Base-by-base conservation (phyloP, 371 early-diverging fungal genomes). In the Amoeboradix gromovi region DNA sequence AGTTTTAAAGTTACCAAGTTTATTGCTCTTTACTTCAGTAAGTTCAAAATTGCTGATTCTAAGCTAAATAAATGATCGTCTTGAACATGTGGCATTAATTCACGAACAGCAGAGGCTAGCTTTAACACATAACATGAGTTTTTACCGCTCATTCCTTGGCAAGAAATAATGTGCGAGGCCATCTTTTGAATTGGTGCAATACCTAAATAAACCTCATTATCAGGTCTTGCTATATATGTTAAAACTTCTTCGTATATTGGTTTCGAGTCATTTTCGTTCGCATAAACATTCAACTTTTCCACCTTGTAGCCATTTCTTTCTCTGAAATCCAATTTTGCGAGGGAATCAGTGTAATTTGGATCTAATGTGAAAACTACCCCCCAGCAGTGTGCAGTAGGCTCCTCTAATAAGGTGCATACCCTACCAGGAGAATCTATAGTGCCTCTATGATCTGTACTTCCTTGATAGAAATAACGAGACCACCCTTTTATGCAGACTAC, bases 371-470 rank as follows among this genome's bases (percentile, higher is more conserved):
- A 91, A 0, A 86, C 91, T 29, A 91, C 80, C 30, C 92, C 93
- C 87, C 88, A 91, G 31, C 80, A 70, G 82, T 85, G 31, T 74
- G 74, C 28, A 65, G 65, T 65, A 17, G 65, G 12, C 65, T 69
- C 68, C 1, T 79, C 77, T 1, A 94, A 80, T 32, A 94, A 75
- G 0, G 94, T 92, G 2, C 90, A 90, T 0, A 94, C 93, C 31
- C 91, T 80, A 22, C 94, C 94, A 0, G 92, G 92, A 2, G 78
- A 74, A 31, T 81, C 81, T 2, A 82, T 83, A 0, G 89, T 89
- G 1, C 93, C 94, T 29, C 94, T 83, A 78, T 94, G 94, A 76
- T 94, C 94, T 69, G 82, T 86, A 68, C 86, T 86, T 31, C 85
- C 83, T 80, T 82, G 73, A 30, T 29, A 66, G 0, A 67, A 65